These are phyloP conservation scores for Chiua sp. DNA, from an alignment of 1,284 basidiomycete genomes.

Conservation along the genomic window DNA sequence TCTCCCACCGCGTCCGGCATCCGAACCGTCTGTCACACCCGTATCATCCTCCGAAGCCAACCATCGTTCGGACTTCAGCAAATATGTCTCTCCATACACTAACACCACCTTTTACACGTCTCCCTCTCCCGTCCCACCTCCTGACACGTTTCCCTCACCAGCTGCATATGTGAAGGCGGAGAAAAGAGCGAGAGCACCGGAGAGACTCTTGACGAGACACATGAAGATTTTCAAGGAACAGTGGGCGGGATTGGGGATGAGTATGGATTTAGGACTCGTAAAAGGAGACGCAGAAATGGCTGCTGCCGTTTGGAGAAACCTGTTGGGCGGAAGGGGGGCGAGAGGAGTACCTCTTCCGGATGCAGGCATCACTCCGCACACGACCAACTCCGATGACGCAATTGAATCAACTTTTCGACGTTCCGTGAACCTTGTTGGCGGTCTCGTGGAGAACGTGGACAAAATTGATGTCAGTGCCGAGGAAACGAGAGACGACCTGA, in stretches of 20 bases:
- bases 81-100: constrained; percentile 30
- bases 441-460: constrained; percentile 59
- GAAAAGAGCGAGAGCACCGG: constrained; percentile 63
- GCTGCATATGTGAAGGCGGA: constrained; percentile 32
- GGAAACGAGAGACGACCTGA: constrained; percentile 65
- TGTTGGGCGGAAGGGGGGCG: constrained; percentile 82
- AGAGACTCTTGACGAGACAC: constrained; percentile 85
- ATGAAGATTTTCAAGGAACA: constrained; percentile 95
- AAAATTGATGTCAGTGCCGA: constrained; percentile 63
- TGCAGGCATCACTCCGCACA: constrained; percentile 6
- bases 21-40: constrained; percentile 36
- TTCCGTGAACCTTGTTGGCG: constrained; percentile 69
- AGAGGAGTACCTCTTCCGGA: constrained; percentile 57
- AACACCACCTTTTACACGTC: constrained; percentile 55
- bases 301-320: constrained; percentile 90
- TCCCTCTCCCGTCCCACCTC: constrained; percentile 43
- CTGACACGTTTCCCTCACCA: constrained; percentile 26
- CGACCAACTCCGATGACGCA: background rate
- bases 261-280: constrained; percentile 83
- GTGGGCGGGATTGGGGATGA: constrained; percentile 85
- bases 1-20: constrained; percentile 29
- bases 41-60: constrained; percentile 40
- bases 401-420: constrained; percentile 52
- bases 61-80: constrained; percentile 14
- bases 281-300: constrained; percentile 83